phyloP scores from a whole-genome alignment of 768 basidiomycete species.

The Sutorius australiensis region DNA sequence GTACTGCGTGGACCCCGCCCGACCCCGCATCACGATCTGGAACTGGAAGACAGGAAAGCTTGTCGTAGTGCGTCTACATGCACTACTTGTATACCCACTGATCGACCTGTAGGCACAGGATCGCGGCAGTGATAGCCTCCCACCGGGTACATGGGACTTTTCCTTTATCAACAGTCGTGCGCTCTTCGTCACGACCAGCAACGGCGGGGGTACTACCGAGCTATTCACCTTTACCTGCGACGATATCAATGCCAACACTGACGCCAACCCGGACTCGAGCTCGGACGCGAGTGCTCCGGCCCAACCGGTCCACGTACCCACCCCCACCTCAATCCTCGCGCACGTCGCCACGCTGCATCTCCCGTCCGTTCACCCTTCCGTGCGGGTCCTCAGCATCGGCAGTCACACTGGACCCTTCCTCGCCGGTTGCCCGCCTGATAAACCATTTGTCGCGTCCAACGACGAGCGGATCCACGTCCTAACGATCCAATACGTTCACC shows the following conservation, averaged over 20 bases:
- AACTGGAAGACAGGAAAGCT: constrained; percentile 46
- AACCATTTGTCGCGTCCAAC: constrained; percentile 27
- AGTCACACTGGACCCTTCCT: constrained; percentile 37
- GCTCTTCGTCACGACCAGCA: constrained; percentile 38
- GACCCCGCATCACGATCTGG: constrained; percentile 37
- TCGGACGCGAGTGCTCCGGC: background rate
- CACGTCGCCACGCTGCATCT: constrained; percentile 20
- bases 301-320: background rate
- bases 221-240: constrained; percentile 39
- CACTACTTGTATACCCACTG: background rate
- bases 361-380: constrained; percentile 7
- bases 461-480: constrained; percentile 21
- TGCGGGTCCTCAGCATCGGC: constrained; percentile 14
- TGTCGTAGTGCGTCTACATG: constrained; percentile 31
- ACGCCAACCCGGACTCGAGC: background rate
- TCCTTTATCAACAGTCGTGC: constrained; percentile 43
- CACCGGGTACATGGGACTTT: constrained; percentile 38
- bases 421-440: constrained; percentile 20
- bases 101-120: constrained; percentile 24
- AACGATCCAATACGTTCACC: constrained; percentile 21
- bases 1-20: constrained; percentile 29
- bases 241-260: background rate
- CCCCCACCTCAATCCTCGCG: constrained; percentile 1
- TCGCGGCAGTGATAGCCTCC: constrained; percentile 20
- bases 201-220: constrained; percentile 36